These are phyloP conservation scores for Cyanidioschyzon merolae DNA, from an alignment of 23 red algal species.

Conservation along the genomic window DNA sequence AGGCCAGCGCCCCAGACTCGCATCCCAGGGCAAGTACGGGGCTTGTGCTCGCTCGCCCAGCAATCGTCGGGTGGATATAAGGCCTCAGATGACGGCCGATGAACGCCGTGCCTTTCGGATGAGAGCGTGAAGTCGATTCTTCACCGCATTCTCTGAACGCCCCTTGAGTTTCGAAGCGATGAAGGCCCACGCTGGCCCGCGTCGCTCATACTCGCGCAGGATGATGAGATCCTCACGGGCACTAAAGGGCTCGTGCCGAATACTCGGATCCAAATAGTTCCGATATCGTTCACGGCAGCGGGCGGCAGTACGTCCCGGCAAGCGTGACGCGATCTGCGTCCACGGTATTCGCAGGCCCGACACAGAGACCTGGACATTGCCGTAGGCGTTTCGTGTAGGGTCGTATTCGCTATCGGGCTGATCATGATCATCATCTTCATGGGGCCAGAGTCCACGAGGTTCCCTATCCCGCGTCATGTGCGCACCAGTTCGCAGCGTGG, in stretches of 20 bases:
- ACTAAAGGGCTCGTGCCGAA: background rate
- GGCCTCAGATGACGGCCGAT: too few species aligned
- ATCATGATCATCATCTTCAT: too few species aligned
- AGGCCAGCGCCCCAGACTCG: too few species aligned
- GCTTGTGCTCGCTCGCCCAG: too few species aligned
- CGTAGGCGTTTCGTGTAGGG: background rate
- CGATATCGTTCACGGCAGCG: background rate
- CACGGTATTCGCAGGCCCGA: background rate
- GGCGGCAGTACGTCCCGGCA: constrained; percentile 5
- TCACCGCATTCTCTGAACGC: constrained; percentile 17
- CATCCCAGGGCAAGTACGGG: too few species aligned
- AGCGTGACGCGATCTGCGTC: background rate
- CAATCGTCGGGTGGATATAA: too few species aligned
- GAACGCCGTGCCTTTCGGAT: background rate
- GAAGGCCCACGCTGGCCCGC: background rate
- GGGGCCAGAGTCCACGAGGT: background rate
- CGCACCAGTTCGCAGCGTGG: background rate
- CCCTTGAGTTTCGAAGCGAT: constrained; percentile 3
- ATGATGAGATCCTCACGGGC: constrained; percentile 11
- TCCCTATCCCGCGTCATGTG: background rate
- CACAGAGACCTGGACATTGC: background rate
- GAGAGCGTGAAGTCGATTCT: background rate
- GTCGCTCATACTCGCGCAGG: background rate
- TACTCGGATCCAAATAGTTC: constrained; percentile 11
- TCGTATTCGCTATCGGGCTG: too few species aligned